phyloP scores from a whole-genome alignment of 2,329 filamentous ascomycete genomes.

The Trichoderma cornu-damae region DNA sequence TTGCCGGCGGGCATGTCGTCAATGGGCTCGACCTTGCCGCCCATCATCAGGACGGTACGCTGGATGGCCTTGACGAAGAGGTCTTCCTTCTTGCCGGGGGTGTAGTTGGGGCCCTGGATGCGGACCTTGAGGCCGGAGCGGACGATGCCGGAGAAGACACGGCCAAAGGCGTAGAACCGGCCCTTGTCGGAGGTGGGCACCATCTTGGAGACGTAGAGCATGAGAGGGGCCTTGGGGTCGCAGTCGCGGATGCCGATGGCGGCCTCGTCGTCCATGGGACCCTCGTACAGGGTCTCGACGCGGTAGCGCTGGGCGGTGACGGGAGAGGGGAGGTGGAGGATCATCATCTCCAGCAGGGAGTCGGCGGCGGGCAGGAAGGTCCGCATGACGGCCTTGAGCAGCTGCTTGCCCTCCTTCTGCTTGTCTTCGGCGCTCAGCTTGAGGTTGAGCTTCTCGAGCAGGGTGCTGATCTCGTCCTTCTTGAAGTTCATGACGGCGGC shows the following conservation, averaged over 20 bases:
- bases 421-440: conserved; percentile 84
- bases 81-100: conserved; percentile 96
- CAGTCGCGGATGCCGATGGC: conserved; percentile 98
- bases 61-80: conserved; percentile 99
- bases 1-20: conserved; percentile 99
- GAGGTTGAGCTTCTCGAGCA: conserved; percentile 90
- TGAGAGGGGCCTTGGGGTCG: conserved; percentile 95
- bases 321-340: conserved; percentile 96
- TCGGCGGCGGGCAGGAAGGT: conserved; percentile 98
- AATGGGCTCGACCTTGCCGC: conserved; percentile 96
- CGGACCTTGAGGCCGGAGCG: conserved; percentile 98
- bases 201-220: conserved; percentile 99
- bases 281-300: conserved; percentile 98
- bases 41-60: conserved; percentile 99
- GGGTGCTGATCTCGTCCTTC: conserved; percentile 78
- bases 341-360: conserved; percentile 99
- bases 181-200: conserved; percentile 99
- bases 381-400: conserved; percentile 97
- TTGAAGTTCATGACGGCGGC: conserved; percentile 95
- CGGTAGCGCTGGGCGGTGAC: conserved; percentile 95
- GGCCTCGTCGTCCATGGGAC: conserved; percentile 84
- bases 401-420: conserved; percentile 92
- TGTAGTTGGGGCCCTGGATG: conserved; percentile 99
- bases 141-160: conserved; percentile 99
- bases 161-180: conserved; percentile 99